These are phyloP conservation scores for Maudiozyma serrabonitensis DNA, from an alignment of 805 yeast genomes.

Conservation along the genomic window DNA sequence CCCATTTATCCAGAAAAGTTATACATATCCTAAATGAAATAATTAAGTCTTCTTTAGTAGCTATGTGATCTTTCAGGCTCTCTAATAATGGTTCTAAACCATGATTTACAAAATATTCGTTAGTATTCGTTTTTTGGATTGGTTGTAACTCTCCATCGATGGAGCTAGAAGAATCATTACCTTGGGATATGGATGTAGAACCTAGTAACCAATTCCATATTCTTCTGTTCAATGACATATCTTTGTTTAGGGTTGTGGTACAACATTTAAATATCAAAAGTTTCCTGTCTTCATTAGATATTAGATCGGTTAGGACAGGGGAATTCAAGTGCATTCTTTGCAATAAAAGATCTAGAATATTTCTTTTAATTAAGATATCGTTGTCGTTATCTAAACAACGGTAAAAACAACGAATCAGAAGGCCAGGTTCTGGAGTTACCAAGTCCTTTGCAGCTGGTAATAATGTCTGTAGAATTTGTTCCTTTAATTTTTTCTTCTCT, in stretches of 20 bases:
- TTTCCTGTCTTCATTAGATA: slow-evolving; percentile 45
- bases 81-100: slow-evolving; percentile 42
- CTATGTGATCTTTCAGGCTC: slow-evolving; percentile 45
- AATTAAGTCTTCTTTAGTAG: slow-evolving; percentile 26
- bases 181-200: slow-evolving; percentile 30
- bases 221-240: slow-evolving; percentile 90
- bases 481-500: slow-evolving; percentile 6
- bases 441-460: slow-evolving; percentile 49
- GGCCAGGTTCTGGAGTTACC: slow-evolving; percentile 68
- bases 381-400: slow-evolving; percentile 58
- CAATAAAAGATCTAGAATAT: slow-evolving; percentile 73
- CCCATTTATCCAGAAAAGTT: slow-evolving; percentile 89
- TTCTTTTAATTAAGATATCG: slow-evolving; percentile 68
- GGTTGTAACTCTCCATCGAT: background rate
- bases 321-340: slow-evolving; percentile 59
- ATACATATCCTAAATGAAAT: slow-evolving; percentile 56
- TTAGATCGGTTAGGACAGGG: slow-evolving; percentile 39
- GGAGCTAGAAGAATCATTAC: background rate
- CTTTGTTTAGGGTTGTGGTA: slow-evolving; percentile 63
- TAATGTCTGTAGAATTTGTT: slow-evolving; percentile 28
- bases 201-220: slow-evolving; percentile 92
- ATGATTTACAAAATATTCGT: slow-evolving; percentile 44
- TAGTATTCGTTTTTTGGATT: slow-evolving; percentile 14
- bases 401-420: slow-evolving; percentile 64
- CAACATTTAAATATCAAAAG: slow-evolving; percentile 54